Percentiles rank a stretch among this genome's conserved stretches.
These are phyloP conservation scores for Sextonia rubra DNA, from an alignment of 164 flowering plant genomes.

Conservation along the genomic window DNA sequence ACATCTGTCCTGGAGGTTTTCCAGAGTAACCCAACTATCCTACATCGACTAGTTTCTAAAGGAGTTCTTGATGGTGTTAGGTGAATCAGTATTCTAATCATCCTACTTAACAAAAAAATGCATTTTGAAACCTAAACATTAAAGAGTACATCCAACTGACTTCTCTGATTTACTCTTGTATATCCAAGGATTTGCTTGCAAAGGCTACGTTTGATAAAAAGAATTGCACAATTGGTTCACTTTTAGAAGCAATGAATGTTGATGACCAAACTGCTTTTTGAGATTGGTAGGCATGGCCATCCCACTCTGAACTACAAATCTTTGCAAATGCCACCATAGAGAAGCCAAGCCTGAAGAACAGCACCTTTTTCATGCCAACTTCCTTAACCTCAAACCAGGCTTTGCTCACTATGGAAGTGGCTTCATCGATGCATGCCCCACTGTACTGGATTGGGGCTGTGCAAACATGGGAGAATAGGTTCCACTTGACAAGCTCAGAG, in stretches of 20 bases:
- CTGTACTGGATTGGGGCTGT: constrained; percentile 69
- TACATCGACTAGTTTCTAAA: constrained; percentile 76
- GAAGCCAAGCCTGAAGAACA: constrained; percentile 82
- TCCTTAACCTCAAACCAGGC: constrained; percentile 81
- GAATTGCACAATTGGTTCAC: constrained; percentile 36
- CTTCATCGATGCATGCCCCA: constrained; percentile 49
- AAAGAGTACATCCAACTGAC: neutral
- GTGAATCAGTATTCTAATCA: constrained; percentile 35
- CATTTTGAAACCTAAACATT: neutral
- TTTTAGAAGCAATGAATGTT: constrained; percentile 81
- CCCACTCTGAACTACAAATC: constrained; percentile 81
- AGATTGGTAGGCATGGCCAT: constrained; percentile 43
- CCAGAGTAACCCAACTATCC: constrained; percentile 47
- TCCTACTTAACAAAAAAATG: neutral
- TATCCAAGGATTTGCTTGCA: constrained; percentile 66
- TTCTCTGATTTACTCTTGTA: neutral
- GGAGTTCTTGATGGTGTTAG: constrained; percentile 78
- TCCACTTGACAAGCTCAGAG: constrained; percentile 80
- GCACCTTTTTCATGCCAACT: constrained; percentile 66
- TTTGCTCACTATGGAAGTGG: constrained; percentile 71
- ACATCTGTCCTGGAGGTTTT: constrained; percentile 42
- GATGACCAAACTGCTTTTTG: constrained; percentile 93
- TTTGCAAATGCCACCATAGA: constrained; percentile 61
- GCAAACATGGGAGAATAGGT: constrained; percentile 76
- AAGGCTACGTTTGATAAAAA: constrained; percentile 57